Evolutionary conservation across 2,329 filamentous ascomycete species (phyloP).

Genomic region (Blastomyces percursus): DNA sequence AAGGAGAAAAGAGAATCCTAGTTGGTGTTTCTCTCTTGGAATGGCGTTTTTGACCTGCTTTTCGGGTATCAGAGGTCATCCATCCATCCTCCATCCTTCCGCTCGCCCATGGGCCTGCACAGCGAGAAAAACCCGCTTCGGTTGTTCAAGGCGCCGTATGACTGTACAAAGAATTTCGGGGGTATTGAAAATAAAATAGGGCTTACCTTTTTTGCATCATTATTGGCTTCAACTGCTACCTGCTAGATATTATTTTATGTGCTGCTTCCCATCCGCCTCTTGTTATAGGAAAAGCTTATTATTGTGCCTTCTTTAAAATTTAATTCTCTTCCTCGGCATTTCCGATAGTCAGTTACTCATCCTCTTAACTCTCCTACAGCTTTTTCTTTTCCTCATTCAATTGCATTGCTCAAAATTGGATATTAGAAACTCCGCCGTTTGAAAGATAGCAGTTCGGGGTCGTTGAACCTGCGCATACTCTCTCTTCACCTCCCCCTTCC

Average conservation of each 20-base stretch:
- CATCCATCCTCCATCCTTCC: neutral
- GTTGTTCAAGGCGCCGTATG: neutral
- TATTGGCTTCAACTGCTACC: neutral
- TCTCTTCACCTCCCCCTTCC: neutral
- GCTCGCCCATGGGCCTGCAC: neutral
- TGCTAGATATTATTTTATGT: no score
- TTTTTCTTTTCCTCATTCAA: neutral
- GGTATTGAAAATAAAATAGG: neutral
- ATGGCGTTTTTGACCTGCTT: neutral
- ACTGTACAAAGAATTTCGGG: neutral
- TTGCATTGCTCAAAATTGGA: neutral
- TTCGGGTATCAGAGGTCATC: neutral
- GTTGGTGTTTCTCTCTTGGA: neutral
- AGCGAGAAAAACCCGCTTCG: neutral
- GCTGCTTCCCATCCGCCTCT: no score
- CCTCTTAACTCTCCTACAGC: neutral
- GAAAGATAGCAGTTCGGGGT: neutral
- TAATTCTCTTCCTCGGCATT: constrained; percentile 1
- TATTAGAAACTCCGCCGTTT: neutral
- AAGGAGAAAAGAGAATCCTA: neutral
- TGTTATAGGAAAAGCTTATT: neutral
- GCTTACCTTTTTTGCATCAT: constrained; percentile 1
- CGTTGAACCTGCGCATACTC: neutral
- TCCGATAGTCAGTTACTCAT: neutral
- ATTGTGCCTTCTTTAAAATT: neutral